Conservation (phyloP, 495 filamentous ascomycete species). For the Daldinia vernicosa region DNA sequence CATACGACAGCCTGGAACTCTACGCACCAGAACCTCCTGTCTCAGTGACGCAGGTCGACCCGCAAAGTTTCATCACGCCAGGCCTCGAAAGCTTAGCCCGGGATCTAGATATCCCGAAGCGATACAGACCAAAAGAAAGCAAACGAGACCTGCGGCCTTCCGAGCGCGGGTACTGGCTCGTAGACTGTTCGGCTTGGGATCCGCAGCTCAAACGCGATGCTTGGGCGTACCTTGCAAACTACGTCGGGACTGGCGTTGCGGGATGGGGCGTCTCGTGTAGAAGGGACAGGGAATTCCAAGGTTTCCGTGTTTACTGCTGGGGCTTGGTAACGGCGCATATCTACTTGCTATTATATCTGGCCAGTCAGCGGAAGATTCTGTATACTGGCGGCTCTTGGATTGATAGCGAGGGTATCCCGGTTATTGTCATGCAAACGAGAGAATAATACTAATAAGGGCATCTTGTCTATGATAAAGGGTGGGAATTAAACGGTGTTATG, state of each 20-base stretch:
- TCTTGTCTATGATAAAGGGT: not conserved
- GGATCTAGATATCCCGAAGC: constrained; percentile 59
- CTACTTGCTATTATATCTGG: constrained; percentile 71
- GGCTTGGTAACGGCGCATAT: constrained; percentile 68
- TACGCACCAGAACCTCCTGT: constrained; percentile 47
- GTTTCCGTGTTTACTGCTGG: constrained; percentile 70
- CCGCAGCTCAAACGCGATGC: constrained; percentile 53
- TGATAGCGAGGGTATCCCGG: constrained; percentile 60
- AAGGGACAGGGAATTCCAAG: constrained; percentile 48
- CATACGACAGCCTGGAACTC: constrained; percentile 50
- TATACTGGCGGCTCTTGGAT: constrained; percentile 66
- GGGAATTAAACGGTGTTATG: constrained; percentile 1
- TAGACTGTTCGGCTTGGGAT: constrained; percentile 61
- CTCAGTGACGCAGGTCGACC: constrained; percentile 30
- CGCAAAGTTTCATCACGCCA: constrained; percentile 58
- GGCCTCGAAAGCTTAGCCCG: constrained; percentile 61
- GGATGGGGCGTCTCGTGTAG: constrained; percentile 72
- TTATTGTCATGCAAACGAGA: constrained; percentile 54
- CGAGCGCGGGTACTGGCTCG: constrained; percentile 75
- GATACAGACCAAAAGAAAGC: constrained; percentile 62
- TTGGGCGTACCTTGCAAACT: constrained; percentile 70
- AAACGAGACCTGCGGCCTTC: constrained; percentile 60
- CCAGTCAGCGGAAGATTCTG: constrained; percentile 65
- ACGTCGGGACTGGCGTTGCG: constrained; percentile 64
- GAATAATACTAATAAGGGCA: not conserved